phyloP scores from a whole-genome alignment of 2,329 filamentous ascomycete species.

The Aspergillus fructus region DNA sequence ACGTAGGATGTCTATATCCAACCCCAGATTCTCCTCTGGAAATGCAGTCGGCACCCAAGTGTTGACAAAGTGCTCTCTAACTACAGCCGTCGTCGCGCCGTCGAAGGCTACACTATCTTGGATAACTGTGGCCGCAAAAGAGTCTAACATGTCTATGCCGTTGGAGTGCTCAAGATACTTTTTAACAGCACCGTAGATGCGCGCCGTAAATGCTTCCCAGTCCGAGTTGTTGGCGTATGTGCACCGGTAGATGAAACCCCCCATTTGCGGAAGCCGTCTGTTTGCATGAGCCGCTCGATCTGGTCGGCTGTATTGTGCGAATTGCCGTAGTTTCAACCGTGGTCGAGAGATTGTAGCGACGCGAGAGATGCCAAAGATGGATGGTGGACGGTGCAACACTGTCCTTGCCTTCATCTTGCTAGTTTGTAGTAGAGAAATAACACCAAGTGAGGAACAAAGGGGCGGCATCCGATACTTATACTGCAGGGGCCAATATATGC shows the following conservation, averaged over 20 bases:
- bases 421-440: too few species aligned
- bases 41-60: slow-evolving; percentile 3
- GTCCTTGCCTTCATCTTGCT: too few species aligned
- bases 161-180: slow-evolving; percentile 1
- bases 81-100: slow-evolving; percentile 10
- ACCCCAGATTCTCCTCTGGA: slow-evolving; percentile 6
- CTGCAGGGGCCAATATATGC: too few species aligned
- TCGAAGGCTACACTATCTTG: slow-evolving; percentile 15
- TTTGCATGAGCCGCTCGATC: slow-evolving; percentile 41
- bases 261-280: slow-evolving; percentile 4
- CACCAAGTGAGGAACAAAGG: too few species aligned
- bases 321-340: too few species aligned
- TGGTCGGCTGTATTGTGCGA: neutral
- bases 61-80: slow-evolving; percentile 14
- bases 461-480: too few species aligned
- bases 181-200: slow-evolving; percentile 1
- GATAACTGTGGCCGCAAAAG: slow-evolving; percentile 16
- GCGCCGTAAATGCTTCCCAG: slow-evolving; percentile 10
- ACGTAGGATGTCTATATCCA: neutral
- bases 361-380: too few species aligned
- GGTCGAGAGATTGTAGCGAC: too few species aligned
- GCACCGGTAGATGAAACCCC: slow-evolving; percentile 13
- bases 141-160: slow-evolving; percentile 14
- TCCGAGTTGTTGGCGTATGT: slow-evolving; percentile 11
- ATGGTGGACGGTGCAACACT: too few species aligned